Evolutionary conservation across 257 asterid species (phyloP), one percentile per base, ranked within the genome.

Genomic region (Plantago elongata): DNA sequence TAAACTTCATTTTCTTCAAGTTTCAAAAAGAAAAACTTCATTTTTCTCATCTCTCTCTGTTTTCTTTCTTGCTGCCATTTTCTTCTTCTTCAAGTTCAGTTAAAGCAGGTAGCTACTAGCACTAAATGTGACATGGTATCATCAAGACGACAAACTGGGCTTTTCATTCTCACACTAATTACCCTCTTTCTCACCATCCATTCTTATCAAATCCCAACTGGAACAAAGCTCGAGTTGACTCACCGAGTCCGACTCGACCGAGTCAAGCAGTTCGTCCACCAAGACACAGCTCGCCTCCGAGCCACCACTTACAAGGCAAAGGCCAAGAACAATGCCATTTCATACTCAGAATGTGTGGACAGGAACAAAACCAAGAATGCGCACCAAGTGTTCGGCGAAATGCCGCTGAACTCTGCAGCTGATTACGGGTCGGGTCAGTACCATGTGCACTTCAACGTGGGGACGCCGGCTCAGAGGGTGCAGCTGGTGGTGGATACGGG

Each of bases 401-500:
- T 75, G 67, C 60, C 70, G 14, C 57, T 84, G 13, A 15, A 63
- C 51, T 71, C 92, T 7, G 92, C 70, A 1, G 89, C 88, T 0
- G 92, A 84, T 49, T 66, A 43, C 52, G 92, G 92, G 3, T 68
- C 60, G 1, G 92, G 74, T 17, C 84, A 79, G 81, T 84, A 81
- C 46, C 64, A 81, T 38, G 89, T 79, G 70, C 66, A 63, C 43
- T 10, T 79, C 27, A 62, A 72, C 17, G 71, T 75, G 27, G 92
- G 92, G 9, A 69, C 84, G 37, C 86, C 84, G 6, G 57, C 79
- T 30, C 84, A 77, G 67, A 74, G 49, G 15, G 34, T 73, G 30
- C 45, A 49, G 65, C 75, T 81, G 66, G 72, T 84, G 56, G 83
- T 79, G 5, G 92, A 84, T 34, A 84, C 92, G 0, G 92, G 86